Evolutionary conservation across 495 filamentous ascomycete species (phyloP).

Genomic region (Parathielavia appendiculata): DNA sequence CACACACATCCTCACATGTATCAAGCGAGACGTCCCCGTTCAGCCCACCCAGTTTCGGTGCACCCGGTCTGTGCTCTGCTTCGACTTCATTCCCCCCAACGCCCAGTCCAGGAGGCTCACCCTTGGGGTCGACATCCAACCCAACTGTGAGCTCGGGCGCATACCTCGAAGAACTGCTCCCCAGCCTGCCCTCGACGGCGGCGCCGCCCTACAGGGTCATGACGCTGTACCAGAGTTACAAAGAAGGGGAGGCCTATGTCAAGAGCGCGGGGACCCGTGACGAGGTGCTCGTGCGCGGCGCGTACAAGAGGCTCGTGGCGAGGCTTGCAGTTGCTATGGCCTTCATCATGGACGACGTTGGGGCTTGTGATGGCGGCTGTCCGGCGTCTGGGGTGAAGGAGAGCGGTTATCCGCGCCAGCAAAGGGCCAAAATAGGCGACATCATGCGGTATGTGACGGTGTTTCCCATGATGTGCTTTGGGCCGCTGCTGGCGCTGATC

Average conservation of each 20-base stretch:
- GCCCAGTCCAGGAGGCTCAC: too few species aligned
- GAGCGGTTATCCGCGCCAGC: not conserved
- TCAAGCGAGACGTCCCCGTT: not conserved
- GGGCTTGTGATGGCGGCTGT: not conserved
- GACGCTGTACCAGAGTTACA: slow-evolving; percentile 22
- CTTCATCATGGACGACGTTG: slow-evolving; percentile 3
- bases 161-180: slow-evolving; percentile 1
- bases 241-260: slow-evolving; percentile 20
- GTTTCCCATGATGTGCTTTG: slow-evolving; percentile 29
- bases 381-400: not conserved
- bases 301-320: slow-evolving; percentile 16
- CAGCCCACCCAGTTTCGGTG: too few species aligned
- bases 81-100: not conserved
- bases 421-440: not conserved
- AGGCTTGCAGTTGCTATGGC: slow-evolving; percentile 21
- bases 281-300: slow-evolving; percentile 4
- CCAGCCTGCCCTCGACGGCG: not conserved
- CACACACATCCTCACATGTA: not conserved
- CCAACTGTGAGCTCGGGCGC: not conserved
- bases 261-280: slow-evolving; percentile 3
- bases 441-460: slow-evolving; percentile 26
- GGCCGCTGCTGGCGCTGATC: slow-evolving; percentile 23
- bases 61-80: not conserved
- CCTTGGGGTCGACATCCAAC: not conserved
- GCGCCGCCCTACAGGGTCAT: slow-evolving; percentile 11